Evolutionary conservation across 2,329 filamentous ascomycete species (phyloP), one percentile per base, ranked within the genome.

Genomic region (Trematosphaeria pertusa): DNA sequence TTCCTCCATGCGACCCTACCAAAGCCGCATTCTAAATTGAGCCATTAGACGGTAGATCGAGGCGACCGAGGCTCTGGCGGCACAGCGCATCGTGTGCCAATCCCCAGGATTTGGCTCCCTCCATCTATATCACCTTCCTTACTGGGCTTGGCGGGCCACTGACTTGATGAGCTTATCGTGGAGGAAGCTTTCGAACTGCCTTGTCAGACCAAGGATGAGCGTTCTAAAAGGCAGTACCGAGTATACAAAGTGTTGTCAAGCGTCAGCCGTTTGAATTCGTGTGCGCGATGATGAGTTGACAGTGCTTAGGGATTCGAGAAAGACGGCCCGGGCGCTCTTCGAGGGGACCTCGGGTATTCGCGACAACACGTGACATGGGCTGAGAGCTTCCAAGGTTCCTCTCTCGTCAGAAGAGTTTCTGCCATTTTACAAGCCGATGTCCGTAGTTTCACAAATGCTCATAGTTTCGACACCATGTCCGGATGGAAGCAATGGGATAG

Each of bases 111-210:
- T 21, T 6, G 26, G 21, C 7, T 21, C 19, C 17, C 33, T 17
- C 18, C n/a, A 15, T 11, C 37, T 35, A 12, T 11, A 36, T 46
- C 31, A 46, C 43, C 43, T 35, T 41, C 36, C 43, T 14, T 8
- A 39, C 35, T 30, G 22, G 37, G 37, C 18, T 37, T 46, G 24
- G 37, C n/a, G 10, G 22, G 21, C 35, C 22, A 17, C 18, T 35
- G 22, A 17, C 18, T 18, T 14, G 18, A n/a, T 22, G 28, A 46
- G 37, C 37, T 46, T 40, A 40, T 46, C 36, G 31, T 22, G 10
- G 12, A 15, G 18, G 22, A 46, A 46, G 37, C 43, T 46, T 46
- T 46, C 4, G 20, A 41, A 22, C 20, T 46, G 37, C 36, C 37
- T 36, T 41, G 30, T 46, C 28, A 24, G 38, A 32, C 30, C 20